phyloP scores from a whole-genome alignment of 140 eudicot species.

The Bidens hawaiensis region DNA sequence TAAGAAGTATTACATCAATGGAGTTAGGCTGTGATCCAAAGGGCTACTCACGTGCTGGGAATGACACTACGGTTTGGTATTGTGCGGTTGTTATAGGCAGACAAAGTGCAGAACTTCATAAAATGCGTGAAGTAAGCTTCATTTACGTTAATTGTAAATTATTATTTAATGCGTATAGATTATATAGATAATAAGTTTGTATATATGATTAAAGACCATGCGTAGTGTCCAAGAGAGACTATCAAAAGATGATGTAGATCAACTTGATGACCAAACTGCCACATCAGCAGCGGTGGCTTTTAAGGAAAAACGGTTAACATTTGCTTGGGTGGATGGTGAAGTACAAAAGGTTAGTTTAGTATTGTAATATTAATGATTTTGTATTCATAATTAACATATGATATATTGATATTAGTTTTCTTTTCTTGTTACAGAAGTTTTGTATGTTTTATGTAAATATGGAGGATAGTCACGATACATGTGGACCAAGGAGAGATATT shows the following conservation, averaged over 20 bases:
- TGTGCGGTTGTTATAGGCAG: constrained; percentile 88
- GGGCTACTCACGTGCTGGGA: constrained; percentile 89
- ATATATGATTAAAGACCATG: constrained; percentile 58
- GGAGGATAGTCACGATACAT: constrained; percentile 69
- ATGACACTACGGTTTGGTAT: constrained; percentile 71
- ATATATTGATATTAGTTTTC: background rate
- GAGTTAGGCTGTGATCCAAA: constrained; percentile 90
- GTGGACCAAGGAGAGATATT: constrained; percentile 81
- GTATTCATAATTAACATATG: background rate
- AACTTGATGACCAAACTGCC: constrained; percentile 26
- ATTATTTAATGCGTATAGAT: background rate
- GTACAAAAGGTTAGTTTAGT: constrained; percentile 53
- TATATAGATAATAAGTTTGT: constrained; percentile 17
- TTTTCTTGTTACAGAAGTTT: constrained; percentile 45
- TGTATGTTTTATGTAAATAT: constrained; percentile 71
- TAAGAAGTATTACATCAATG: constrained; percentile 80
- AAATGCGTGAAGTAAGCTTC: constrained; percentile 86
- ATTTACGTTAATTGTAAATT: background rate
- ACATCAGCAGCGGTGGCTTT: constrained; percentile 59
- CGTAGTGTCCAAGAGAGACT: constrained; percentile 83
- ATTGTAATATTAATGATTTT: background rate
- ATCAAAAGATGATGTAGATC: constrained; percentile 36
- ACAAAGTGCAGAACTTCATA: constrained; percentile 67
- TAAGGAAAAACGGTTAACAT: constrained; percentile 71
- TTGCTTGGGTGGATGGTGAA: constrained; percentile 98